Conservation (phyloP, 2,329 filamentous ascomycete genomes). For the Aspergillus udagawae region DNA sequence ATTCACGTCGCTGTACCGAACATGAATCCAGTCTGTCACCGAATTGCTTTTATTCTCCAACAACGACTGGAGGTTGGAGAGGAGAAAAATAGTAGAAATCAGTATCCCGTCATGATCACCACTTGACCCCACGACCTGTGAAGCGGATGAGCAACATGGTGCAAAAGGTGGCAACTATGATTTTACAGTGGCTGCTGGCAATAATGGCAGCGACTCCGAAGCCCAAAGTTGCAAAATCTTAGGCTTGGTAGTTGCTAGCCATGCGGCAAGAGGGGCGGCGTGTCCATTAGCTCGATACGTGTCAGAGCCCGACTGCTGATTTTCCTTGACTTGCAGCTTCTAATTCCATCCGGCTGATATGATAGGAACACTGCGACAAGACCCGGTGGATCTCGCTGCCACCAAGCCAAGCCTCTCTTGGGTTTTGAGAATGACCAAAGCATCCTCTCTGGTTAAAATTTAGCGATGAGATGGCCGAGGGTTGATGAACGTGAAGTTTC, state of each 20-base stretch:
- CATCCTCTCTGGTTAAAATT: not conserved
- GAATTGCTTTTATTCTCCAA: not conserved
- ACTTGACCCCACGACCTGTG: not conserved
- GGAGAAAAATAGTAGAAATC: not conserved
- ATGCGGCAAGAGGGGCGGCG: not conserved
- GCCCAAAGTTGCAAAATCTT: not conserved
- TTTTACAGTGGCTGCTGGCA: not conserved
- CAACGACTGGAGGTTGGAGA: not conserved
- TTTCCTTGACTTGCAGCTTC: slow-evolving; percentile 25
- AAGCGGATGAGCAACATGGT: not conserved
- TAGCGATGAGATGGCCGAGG: not conserved
- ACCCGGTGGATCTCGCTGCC: slow-evolving; percentile 19
- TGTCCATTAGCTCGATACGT: slow-evolving; percentile 19
- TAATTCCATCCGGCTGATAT: slow-evolving; percentile 16
- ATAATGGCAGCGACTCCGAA: not conserved
- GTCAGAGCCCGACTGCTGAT: slow-evolving; percentile 29
- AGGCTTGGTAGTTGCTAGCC: not conserved
- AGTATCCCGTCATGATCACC: not conserved
- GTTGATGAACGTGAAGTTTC: slow-evolving; percentile 1
- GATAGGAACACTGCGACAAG: slow-evolving; percentile 14
- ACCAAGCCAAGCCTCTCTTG: slow-evolving; percentile 10
- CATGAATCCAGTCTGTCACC: not conserved
- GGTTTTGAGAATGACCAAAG: slow-evolving; percentile 10
- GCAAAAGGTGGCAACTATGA: not conserved
- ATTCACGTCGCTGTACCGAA: not conserved